Conservation (phyloP, 805 yeast species). For the Yueomyces sp. region DNA sequence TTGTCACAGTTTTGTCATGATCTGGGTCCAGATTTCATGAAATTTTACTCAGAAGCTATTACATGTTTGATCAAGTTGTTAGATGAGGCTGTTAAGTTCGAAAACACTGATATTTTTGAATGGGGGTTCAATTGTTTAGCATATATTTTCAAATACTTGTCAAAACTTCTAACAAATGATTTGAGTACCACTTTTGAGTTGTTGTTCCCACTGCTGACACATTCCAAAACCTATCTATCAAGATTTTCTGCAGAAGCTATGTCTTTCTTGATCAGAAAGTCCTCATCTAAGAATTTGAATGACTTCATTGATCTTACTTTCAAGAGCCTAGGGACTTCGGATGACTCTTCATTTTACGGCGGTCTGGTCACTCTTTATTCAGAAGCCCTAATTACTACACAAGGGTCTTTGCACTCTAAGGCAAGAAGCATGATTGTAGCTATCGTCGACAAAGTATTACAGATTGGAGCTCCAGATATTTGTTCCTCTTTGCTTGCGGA, state of each 20-base stretch:
- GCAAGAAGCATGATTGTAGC: conserved; percentile 36
- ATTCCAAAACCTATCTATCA: conserved; percentile 50
- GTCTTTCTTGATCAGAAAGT: conserved; percentile 68
- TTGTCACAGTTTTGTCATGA: conserved; percentile 83
- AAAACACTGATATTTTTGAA: conserved; percentile 55
- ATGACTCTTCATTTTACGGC: conserved; percentile 35
- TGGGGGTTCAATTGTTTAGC: conserved; percentile 78
- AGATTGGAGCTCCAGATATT: conserved; percentile 1
- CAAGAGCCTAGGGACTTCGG: conserved; percentile 21
- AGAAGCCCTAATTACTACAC: conserved; percentile 63
- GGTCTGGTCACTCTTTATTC: conserved; percentile 51
- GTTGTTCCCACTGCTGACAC: conserved; percentile 48
- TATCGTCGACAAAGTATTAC: conserved; percentile 25
- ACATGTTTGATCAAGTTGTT: conserved; percentile 33
- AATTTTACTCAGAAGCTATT: conserved; percentile 46
- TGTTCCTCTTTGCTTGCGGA: conserved; percentile 40
- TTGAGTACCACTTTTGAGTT: conserved; percentile 55
- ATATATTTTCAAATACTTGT: conserved; percentile 76
- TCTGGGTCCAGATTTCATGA: conserved; percentile 80
- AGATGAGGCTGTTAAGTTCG: conserved; percentile 31
- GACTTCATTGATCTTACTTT: conserved; percentile 34
- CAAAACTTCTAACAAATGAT: conserved; percentile 48
- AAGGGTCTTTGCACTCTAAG: conserved; percentile 64
- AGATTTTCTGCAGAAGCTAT: conserved; percentile 86
- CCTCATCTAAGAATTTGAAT: conserved; percentile 34